These are phyloP conservation scores for Clarireedia hainanense DNA, from an alignment of 2,329 filamentous ascomycete genomes.

Conservation along the genomic window DNA sequence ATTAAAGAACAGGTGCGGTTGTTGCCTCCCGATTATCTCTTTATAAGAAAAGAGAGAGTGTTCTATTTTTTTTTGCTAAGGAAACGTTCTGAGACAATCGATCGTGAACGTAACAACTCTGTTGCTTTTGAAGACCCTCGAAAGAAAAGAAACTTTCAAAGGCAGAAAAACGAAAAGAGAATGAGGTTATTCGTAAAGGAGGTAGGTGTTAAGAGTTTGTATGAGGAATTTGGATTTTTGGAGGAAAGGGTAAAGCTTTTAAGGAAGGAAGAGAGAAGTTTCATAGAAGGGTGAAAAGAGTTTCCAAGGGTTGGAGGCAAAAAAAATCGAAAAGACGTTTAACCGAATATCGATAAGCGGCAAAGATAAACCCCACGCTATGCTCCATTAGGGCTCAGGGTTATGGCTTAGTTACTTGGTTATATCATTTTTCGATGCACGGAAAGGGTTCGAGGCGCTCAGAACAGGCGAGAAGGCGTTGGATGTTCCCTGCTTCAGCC, in stretches of 20 bases:
- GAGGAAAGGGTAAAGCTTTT: background rate
- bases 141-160: background rate
- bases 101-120: background rate
- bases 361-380: background rate
- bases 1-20: conserved; percentile 17
- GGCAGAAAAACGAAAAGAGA: background rate
- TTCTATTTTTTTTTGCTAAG: background rate
- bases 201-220: background rate
- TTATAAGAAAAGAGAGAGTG: background rate
- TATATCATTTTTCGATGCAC: too few species aligned
- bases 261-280: background rate
- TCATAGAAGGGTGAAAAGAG: background rate
- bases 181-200: background rate
- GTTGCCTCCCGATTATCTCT: background rate
- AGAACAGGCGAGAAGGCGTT: too few species aligned
- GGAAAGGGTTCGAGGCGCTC: too few species aligned
- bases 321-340: background rate
- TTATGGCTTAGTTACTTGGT: too few species aligned
- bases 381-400: background rate
- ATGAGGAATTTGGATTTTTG: background rate
- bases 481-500: too few species aligned
- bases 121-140: background rate
- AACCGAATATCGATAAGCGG: background rate
- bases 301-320: background rate
- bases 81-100: background rate